Evolutionary conservation across 139 green algal species (phyloP), one percentile per base, ranked within the genome.

Genomic region (Chlamydomonas schloesseri): DNA sequence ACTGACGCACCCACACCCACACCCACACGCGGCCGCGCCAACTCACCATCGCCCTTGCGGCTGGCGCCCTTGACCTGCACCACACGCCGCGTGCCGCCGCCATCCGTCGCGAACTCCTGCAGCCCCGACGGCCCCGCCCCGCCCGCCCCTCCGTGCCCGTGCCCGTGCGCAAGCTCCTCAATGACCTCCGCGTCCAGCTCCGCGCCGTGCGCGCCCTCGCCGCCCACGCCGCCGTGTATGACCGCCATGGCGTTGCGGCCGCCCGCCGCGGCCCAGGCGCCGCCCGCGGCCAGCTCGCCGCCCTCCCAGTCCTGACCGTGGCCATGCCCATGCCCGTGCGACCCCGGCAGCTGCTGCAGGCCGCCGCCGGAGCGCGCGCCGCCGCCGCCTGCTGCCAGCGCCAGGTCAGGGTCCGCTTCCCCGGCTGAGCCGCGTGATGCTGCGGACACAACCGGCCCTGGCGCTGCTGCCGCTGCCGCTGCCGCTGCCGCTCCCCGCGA

Each of bases 41-140:
- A 68, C 81, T 11, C 81, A 79, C 69, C 67, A 28, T 87, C 69
- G 53, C 47, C 24, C 55, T 47, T 60, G 5, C 69, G 34, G 53
- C 69, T 80, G 34, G 69, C 17, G 14, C 10, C n/a, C 70, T 80
- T 79, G 69, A 87, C 81, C 81, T 82, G 72, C 73, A 82, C 72
- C 60, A 83, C 73, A 64, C 36, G 23, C 46, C 71, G 65, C 46
- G n/a, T n/a, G n/a, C n/a, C n/a, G n/a, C 62, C 62, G 34, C 50
- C 36, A 72, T 88, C 71, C 60, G 83, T 88, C 46, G 64, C 83
- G 71, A 88, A 88, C 72, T 88, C 55, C 72, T 88, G 83, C 62
- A 88, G 83, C 31, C 83, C 83, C n/a, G 68, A 70, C 50, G 76
- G 76, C 6, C 75, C 60, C 37, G 24, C 67, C 0, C 14, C 77